Evolutionary conservation across 163 green algal genomes (phyloP).

Genomic region (Trebouxiophyceae sp.): DNA sequence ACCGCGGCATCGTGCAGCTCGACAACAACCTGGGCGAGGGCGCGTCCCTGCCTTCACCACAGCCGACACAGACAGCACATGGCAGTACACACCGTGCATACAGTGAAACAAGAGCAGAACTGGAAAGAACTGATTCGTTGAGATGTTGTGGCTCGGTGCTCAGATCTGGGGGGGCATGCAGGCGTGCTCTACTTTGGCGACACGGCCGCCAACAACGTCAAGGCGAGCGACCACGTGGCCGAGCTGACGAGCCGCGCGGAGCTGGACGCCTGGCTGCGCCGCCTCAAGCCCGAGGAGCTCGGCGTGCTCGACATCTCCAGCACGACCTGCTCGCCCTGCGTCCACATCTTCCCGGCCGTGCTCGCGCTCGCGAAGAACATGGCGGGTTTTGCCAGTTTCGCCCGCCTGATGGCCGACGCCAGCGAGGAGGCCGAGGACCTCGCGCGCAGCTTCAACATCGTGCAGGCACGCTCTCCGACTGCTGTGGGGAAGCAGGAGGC

Average conservation of each 20-base stretch:
- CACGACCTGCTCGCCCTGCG: conserved; percentile 47
- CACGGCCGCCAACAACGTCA: conserved; percentile 36
- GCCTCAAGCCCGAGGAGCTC: conserved; percentile 27
- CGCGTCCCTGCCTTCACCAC: no score
- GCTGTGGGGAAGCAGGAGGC: no score
- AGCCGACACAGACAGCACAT: no score
- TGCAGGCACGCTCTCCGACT: no score
- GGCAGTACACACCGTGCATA: no score
- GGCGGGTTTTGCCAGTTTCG: conserved; percentile 62
- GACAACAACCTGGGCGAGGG: conserved; percentile 54
- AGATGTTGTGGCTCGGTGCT: no score
- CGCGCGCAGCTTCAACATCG: conserved; percentile 34
- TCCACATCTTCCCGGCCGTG: conserved; percentile 62
- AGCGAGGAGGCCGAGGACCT: conserved; percentile 30
- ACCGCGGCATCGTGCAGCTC: conserved; percentile 50
- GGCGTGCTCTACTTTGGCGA: conserved; percentile 60
- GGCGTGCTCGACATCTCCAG: conserved; percentile 57
- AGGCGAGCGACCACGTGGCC: conserved; percentile 42
- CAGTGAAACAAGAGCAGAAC: no score
- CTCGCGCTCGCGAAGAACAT: conserved; percentile 66
- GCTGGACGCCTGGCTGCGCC: conserved; percentile 35
- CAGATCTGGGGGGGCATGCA: conserved; percentile 9
- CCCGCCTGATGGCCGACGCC: conserved; percentile 54
- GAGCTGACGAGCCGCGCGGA: conserved; percentile 40
- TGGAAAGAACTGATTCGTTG: not conserved